A percentile compares a stretch with the other conserved stretches of the same genome.
phyloP scores from a whole-genome alignment of 2,329 filamentous ascomycete genomes.

The Lecanicillium sp. region DNA sequence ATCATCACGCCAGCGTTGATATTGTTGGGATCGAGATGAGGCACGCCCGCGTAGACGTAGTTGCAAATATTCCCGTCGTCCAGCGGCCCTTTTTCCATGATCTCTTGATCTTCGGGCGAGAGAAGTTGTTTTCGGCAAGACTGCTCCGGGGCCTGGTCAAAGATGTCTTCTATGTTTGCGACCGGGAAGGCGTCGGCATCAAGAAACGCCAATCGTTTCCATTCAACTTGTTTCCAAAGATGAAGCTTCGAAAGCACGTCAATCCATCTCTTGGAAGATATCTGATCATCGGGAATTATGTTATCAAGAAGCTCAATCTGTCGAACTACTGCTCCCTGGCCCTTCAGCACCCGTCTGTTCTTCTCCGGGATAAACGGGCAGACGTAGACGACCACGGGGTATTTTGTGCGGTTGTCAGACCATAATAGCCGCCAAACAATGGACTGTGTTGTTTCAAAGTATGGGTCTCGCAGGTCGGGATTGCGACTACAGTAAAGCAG shows the following conservation, averaged over 20 bases:
- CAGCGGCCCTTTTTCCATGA: neutral
- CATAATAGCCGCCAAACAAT: neutral
- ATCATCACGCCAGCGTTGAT: slow-evolving; percentile 2
- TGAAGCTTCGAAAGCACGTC: neutral
- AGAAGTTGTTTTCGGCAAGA: neutral
- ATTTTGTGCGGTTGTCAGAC: neutral
- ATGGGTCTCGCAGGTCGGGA: neutral
- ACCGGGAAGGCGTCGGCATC: neutral
- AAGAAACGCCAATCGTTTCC: neutral
- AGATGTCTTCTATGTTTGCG: neutral
- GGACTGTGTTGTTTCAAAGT: neutral
- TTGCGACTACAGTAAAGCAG: slow-evolving; percentile 1
- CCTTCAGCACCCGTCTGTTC: neutral
- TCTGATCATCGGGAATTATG: neutral
- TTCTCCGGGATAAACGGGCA: slow-evolving; percentile 1
- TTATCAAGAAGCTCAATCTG: neutral
- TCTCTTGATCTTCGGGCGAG: neutral
- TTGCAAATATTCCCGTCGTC: neutral
- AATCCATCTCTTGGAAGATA: slow-evolving; percentile 1
- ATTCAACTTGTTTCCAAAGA: neutral
- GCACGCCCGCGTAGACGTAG: slow-evolving; percentile 3
- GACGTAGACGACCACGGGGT: neutral
- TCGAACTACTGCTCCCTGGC: neutral
- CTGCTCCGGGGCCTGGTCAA: neutral
- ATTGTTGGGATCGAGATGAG: neutral